Evolutionary conservation across 139 green algal genomes (phyloP), one percentile per base, ranked within the genome.

Genomic region (Chlamydomonas sp.): DNA sequence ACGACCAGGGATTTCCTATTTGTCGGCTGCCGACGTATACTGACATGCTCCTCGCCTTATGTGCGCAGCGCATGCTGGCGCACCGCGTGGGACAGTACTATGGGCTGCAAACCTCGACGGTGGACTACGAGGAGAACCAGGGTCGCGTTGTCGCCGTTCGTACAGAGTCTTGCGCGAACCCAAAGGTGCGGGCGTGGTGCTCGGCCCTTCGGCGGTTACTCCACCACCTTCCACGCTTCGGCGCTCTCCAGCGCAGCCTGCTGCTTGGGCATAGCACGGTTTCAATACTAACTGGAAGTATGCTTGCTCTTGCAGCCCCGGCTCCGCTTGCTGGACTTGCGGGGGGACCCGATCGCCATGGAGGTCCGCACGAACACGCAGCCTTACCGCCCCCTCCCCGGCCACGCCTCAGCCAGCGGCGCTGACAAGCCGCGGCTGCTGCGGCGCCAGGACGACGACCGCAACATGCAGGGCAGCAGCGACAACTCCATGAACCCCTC

Each of bases 61-160:
- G 59, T 6, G 14, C 7, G 80, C 85, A 94, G 91, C 84, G 90
- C 7, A 91, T 94, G 85, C 79, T 94, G n/a, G 91, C 91, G n/a
- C 91, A 94, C 86, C 84, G 90, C 5, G 84, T 94, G 15, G 89
- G 90, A 14, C 91, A 94, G 88, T 83, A 91, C 31, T 93, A 94
- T 78, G 87, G 87, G 8, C 72, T 94, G 79, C 91, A 93, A 59
- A 94, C 91, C 14, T 90, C 82, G 49, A 91, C 89, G 16, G 89
- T 94, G 58, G 89, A 90, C 63, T 92, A 89, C 79, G 91, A 91
- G 66, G 89, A 91, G 31, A 77, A 79, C 12, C 78, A 83, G 16
- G 90, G 89, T 5, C 72, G 91, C 9, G 91, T 94, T 3, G 63
- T 94, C 10, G 91, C 79, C 12, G 84, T 85, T 20, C 87, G 89